A percentile compares a stretch with the other conserved stretches of the same genome.
phyloP scores from a whole-genome alignment of 2,329 filamentous ascomycete species.

The Fusarium newnesense region DNA sequence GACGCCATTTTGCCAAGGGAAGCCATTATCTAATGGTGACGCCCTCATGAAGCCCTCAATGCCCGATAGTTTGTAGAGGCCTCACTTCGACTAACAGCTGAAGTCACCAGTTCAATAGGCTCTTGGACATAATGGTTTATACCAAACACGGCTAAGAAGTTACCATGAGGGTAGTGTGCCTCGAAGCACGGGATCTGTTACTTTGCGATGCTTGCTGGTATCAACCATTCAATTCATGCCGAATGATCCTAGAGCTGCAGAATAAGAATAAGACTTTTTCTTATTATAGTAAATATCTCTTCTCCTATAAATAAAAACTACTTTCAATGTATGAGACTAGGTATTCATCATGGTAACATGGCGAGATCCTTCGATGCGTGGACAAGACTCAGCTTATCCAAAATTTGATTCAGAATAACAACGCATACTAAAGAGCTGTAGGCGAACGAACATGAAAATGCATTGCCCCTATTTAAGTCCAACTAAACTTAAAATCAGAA shows the following conservation, averaged over 20 bases:
- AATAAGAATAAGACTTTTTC: background rate
- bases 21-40: slow-evolving; percentile 5
- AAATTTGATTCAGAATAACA: background rate
- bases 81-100: background rate
- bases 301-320: accelerated
- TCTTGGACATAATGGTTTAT: accelerated
- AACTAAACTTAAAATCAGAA: too few relatives aligned
- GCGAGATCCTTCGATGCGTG: background rate
- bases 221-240: background rate
- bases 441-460: background rate
- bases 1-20: background rate
- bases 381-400: background rate
- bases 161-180: accelerated
- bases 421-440: too few relatives aligned
- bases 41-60: background rate
- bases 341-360: background rate
- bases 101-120: background rate
- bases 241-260: background rate
- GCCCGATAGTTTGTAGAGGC: background rate
- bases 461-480: accelerated
- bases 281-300: accelerated
- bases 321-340: too few relatives aligned
- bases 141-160: background rate
- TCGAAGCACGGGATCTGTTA: background rate
- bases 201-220: background rate